Evolutionary conservation across 768 basidiomycete species (phyloP).

Genomic region (Hygrocybe coccinea): DNA sequence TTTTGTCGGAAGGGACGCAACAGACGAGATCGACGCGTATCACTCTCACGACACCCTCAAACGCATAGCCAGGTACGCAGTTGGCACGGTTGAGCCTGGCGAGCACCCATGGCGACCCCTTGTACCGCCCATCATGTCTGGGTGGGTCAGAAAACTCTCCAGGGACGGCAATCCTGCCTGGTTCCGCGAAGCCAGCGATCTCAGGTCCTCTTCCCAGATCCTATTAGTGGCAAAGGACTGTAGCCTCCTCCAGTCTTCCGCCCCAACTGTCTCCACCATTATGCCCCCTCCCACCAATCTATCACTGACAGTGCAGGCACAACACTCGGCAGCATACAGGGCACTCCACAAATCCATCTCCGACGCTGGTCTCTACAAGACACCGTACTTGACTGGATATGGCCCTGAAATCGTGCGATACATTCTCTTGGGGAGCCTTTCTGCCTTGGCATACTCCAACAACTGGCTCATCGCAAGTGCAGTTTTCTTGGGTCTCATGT

Average conservation of each 20-base stretch:
- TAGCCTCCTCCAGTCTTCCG: slow-evolving; percentile 14
- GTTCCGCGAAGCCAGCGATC: slow-evolving; percentile 56
- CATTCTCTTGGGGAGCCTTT: slow-evolving; percentile 51
- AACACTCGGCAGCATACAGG: slow-evolving; percentile 75
- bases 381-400: slow-evolving; percentile 80
- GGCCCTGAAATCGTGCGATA: slow-evolving; percentile 87
- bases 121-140: slow-evolving; percentile 79
- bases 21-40: slow-evolving; percentile 92
- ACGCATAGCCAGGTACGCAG: slow-evolving; percentile 56
- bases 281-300: slow-evolving; percentile 50
- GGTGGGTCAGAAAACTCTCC: slow-evolving; percentile 59
- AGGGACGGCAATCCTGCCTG: slow-evolving; percentile 45
- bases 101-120: slow-evolving; percentile 68
- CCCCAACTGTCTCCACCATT: slow-evolving; percentile 45
- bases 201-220: slow-evolving; percentile 47
- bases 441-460: slow-evolving; percentile 56
- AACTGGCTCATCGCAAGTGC: slow-evolving; percentile 73
- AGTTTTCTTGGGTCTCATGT: slow-evolving; percentile 77
- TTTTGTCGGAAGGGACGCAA: slow-evolving; percentile 91
- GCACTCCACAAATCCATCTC: slow-evolving; percentile 68
- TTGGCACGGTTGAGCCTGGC: slow-evolving; percentile 63
- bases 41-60: slow-evolving; percentile 59
- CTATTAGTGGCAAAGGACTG: slow-evolving; percentile 52
- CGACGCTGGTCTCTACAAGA: slow-evolving; percentile 80
- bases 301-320: slow-evolving; percentile 53